Conservation (phyloP, 2,329 filamentous ascomycete species). For the Aspergillus fischeri region DNA sequence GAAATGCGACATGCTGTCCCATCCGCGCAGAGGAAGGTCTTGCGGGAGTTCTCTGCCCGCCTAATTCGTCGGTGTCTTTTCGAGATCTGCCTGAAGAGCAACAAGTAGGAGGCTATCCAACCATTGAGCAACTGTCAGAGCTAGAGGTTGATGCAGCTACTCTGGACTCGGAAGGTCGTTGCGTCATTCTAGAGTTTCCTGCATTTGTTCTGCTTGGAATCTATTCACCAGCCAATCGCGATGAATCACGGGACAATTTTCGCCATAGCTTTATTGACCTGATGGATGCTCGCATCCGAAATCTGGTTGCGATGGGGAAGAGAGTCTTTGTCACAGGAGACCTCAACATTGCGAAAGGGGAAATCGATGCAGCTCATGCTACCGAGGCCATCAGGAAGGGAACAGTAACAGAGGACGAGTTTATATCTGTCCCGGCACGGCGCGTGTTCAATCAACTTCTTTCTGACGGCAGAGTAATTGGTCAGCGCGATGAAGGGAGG, state of each 20-base stretch:
- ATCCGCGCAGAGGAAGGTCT: conserved; percentile 93
- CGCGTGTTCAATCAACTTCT: conserved; percentile 84
- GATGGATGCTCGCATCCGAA: conserved; percentile 78
- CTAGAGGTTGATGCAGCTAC: conserved; percentile 62
- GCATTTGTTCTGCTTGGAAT: conserved; percentile 91
- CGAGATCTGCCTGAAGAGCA: conserved; percentile 68
- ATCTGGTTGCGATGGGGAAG: conserved; percentile 75
- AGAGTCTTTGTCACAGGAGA: conserved; percentile 83
- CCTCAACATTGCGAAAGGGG: conserved; percentile 69
- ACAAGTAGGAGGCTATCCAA: conserved; percentile 86
- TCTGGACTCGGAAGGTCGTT: conserved; percentile 88
- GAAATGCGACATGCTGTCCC: conserved; percentile 78
- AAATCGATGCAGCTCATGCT: conserved; percentile 72
- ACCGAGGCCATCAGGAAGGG: conserved; percentile 69
- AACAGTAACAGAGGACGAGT: conserved; percentile 64
- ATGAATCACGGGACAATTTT: conserved; percentile 78
- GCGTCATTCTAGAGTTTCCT: conserved; percentile 86
- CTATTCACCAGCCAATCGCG: conserved; percentile 85
- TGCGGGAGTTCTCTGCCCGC: conserved; percentile 71
- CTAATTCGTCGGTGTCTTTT: conserved; percentile 67
- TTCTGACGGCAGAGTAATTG: conserved; percentile 63
- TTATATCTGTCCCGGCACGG: conserved; percentile 66
- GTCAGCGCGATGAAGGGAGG: conserved; percentile 63
- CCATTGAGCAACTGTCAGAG: conserved; percentile 59
- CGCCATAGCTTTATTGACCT: conserved; percentile 74